phyloP scores from a whole-genome alignment of 169 alveolate genomes.

The Eimeria nieschulzi region DNA sequence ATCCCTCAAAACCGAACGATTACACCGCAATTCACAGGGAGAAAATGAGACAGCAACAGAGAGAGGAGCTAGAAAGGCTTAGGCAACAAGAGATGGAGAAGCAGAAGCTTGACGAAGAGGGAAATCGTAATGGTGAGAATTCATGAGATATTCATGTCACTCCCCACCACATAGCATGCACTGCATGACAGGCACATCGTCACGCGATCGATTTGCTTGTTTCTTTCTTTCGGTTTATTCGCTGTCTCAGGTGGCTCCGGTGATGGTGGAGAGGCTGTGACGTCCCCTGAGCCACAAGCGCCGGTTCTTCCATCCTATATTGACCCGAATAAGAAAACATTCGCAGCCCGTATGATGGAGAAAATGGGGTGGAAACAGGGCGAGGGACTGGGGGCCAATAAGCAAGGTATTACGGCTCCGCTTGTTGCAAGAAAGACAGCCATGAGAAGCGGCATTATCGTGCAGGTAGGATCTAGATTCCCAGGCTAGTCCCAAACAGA shows the following conservation, averaged over 20 bases:
- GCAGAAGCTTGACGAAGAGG: slow-evolving; percentile 62
- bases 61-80: slow-evolving; percentile 75
- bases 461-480: slow-evolving; percentile 71
- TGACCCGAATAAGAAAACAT: slow-evolving; percentile 81
- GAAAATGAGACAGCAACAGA: slow-evolving; percentile 68
- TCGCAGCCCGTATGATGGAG: slow-evolving; percentile 90
- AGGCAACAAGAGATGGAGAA: slow-evolving; percentile 69
- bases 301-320: slow-evolving; percentile 65
- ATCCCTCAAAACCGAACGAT: slow-evolving; percentile 76
- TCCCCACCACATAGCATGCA: too few species aligned
- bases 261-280: slow-evolving; percentile 44
- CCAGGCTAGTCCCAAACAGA: too few species aligned
- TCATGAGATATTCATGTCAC: neutral
- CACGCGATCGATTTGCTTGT: too few species aligned
- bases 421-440: slow-evolving; percentile 85
- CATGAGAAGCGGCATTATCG: slow-evolving; percentile 88
- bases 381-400: slow-evolving; percentile 88
- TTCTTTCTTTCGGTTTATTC: neutral
- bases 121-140: slow-evolving; percentile 44
- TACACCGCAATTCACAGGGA: slow-evolving; percentile 70
- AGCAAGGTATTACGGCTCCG: slow-evolving; percentile 90
- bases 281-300: slow-evolving; percentile 76
- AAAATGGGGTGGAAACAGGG: slow-evolving; percentile 93
- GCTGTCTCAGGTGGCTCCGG: slow-evolving; percentile 27
- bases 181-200: too few species aligned